phyloP scores from a whole-genome alignment of 106 monocot species.

The Dactylorhiza incarnata region DNA sequence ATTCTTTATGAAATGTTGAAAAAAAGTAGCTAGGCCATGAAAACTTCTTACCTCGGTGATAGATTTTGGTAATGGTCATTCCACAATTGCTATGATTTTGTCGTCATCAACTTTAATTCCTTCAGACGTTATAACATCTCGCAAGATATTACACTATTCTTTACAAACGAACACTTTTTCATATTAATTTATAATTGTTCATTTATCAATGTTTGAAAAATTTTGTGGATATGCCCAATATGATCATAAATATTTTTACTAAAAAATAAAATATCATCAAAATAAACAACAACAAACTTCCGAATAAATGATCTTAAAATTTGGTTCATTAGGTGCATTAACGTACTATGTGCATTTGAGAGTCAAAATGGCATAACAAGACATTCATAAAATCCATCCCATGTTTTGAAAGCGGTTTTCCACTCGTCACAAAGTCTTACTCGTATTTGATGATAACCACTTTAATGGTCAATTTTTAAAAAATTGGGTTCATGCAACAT shows the following conservation, averaged over 20 bases:
- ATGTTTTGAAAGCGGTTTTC: neutral
- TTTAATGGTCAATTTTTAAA: neutral
- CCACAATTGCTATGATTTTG: neutral
- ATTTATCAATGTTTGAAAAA: neutral
- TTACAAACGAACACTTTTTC: too few species aligned
- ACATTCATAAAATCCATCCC: neutral
- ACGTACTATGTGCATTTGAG: too few species aligned
- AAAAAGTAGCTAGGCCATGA: neutral
- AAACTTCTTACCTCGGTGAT: neutral
- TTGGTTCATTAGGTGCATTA: too few species aligned
- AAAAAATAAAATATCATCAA: neutral
- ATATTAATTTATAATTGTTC: neutral
- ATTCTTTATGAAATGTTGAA: neutral
- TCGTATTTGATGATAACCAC: neutral
- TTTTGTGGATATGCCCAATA: neutral
- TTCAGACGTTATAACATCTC: neutral
- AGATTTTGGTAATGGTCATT: neutral
- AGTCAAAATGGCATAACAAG: neutral
- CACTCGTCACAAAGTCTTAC: neutral
- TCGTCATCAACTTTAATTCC: neutral
- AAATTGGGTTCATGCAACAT: neutral
- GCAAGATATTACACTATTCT: too few species aligned
- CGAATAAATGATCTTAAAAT: too few species aligned
- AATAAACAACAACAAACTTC: too few species aligned
- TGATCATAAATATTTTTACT: neutral